Evolutionary conservation across 2,329 filamentous ascomycete genomes (phyloP).

Genomic region (Cladosporium phlei): DNA sequence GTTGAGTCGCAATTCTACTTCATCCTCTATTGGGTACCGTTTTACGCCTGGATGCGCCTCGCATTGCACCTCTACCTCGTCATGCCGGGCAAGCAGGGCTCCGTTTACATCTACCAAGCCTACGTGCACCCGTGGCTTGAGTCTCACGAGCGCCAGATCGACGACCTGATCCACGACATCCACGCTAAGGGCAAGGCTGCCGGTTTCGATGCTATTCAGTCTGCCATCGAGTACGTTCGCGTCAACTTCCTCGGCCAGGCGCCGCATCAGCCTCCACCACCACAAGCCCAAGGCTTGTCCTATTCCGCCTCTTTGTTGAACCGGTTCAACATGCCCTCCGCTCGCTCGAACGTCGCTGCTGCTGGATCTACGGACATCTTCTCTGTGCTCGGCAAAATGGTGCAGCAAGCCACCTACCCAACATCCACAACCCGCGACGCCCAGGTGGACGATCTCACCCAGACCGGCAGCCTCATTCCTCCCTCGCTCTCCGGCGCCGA

Average conservation of each 20-base stretch:
- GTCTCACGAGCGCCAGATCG: conserved; percentile 82
- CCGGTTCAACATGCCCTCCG: conserved; percentile 76
- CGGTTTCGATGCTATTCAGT: conserved; percentile 57
- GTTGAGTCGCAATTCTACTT: conserved; percentile 85
- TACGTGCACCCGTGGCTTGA: conserved; percentile 84
- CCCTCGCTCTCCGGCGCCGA: conserved; percentile 64
- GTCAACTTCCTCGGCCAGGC: conserved; percentile 75
- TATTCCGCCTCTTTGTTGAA: conserved; percentile 82
- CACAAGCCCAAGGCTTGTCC: conserved; percentile 41
- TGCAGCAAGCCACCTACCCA: conserved; percentile 47
- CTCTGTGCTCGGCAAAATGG: conserved; percentile 67
- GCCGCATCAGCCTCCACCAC: conserved; percentile 50
- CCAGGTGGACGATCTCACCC: conserved; percentile 49
- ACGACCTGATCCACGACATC: conserved; percentile 76
- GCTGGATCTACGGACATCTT: conserved; percentile 64
- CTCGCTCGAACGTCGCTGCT: conserved; percentile 48
- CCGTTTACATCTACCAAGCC: conserved; percentile 75
- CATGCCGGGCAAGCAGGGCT: conserved; percentile 94
- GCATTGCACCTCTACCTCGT: conserved; percentile 88
- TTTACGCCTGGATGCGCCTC: conserved; percentile 88
- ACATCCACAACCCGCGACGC: conserved; percentile 35
- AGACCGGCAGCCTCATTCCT: conserved; percentile 64
- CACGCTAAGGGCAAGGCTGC: conserved; percentile 74
- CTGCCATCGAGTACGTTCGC: conserved; percentile 54
- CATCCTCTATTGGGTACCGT: conserved; percentile 84